Conservation (phyloP, 2,329 filamentous ascomycete genomes). For the Cadophora sp. region DNA sequence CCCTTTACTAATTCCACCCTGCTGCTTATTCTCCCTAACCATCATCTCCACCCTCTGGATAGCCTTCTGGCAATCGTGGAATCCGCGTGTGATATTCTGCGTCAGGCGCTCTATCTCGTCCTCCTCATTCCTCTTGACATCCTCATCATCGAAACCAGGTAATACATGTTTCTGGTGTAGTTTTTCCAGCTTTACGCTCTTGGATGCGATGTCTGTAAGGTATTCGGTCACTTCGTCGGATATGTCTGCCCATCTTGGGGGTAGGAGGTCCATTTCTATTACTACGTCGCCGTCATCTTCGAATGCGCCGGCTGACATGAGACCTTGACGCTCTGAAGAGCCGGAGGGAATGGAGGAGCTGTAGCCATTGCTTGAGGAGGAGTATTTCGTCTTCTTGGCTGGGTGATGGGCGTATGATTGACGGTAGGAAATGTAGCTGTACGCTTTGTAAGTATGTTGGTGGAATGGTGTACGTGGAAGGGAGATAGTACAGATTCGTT, state of each 20-base stretch:
- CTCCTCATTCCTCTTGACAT: slow-evolving; percentile 86
- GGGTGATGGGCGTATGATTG: slow-evolving; percentile 98
- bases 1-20: slow-evolving; percentile 75
- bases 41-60: slow-evolving; percentile 89
- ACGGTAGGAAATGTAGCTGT: slow-evolving; percentile 96
- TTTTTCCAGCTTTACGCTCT: slow-evolving; percentile 85
- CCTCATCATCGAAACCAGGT: slow-evolving; percentile 95
- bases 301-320: slow-evolving; percentile 81
- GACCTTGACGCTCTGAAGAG: slow-evolving; percentile 73
- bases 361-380: slow-evolving; percentile 58
- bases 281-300: slow-evolving; percentile 90
- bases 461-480: slow-evolving; percentile 35
- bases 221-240: slow-evolving; percentile 91
- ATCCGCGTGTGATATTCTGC: slow-evolving; percentile 85
- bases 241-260: slow-evolving; percentile 93
- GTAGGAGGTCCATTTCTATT: slow-evolving; percentile 97
- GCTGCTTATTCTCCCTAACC: slow-evolving; percentile 79
- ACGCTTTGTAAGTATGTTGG: slow-evolving; percentile 41
- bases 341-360: slow-evolving; percentile 64
- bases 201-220: slow-evolving; percentile 79
- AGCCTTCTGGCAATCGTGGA: slow-evolving; percentile 87
- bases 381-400: slow-evolving; percentile 79
- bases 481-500: slow-evolving; percentile 81
- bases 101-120: slow-evolving; percentile 89
- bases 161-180: slow-evolving; percentile 97